Evolutionary conservation across 192 early-diverging fungal species (phyloP).

Genomic region (Backusella westeae): DNA sequence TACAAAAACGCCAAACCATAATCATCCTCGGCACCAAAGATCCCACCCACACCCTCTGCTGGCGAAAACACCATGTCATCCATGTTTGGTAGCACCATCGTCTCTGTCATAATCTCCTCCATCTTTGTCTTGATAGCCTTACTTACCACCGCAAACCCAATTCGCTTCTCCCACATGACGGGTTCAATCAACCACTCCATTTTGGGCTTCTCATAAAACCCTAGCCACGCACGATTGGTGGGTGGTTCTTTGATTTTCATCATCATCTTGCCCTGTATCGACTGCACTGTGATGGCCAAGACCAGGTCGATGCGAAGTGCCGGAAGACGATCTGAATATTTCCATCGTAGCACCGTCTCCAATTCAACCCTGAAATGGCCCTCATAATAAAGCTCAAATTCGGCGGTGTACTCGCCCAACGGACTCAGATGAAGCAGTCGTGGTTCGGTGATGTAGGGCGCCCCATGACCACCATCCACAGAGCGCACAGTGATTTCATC

Average conservation of each 20-base stretch:
- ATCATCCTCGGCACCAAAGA: conserved; percentile 27
- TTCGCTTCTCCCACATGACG: conserved; percentile 78
- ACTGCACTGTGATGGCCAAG: conserved; percentile 70
- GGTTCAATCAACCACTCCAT: conserved; percentile 76
- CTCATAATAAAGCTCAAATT: conserved; percentile 77
- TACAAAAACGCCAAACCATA: not conserved
- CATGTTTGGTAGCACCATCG: conserved; percentile 87
- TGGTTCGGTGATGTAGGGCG: conserved; percentile 81
- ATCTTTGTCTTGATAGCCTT: conserved; percentile 83
- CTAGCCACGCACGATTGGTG: conserved; percentile 86
- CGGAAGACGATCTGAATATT: conserved; percentile 43
- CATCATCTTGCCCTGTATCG: conserved; percentile 74
- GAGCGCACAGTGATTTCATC: conserved; percentile 81
- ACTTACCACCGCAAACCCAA: conserved; percentile 73
- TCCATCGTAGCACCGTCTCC: conserved; percentile 53
- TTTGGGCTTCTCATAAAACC: conserved; percentile 77
- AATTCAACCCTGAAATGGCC: conserved; percentile 80
- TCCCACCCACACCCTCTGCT: conserved; percentile 52
- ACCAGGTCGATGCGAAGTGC: conserved; percentile 73
- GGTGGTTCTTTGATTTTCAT: conserved; percentile 79
- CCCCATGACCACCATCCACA: conserved; percentile 72
- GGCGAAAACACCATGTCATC: conserved; percentile 86
- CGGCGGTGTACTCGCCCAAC: conserved; percentile 68
- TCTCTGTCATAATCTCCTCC: conserved; percentile 76
- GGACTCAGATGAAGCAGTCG: conserved; percentile 62